Evolutionary conservation across 352 stramenopile species (phyloP), one percentile per base, ranked within the genome.

Genomic region (Phytophthora hybrid): DNA sequence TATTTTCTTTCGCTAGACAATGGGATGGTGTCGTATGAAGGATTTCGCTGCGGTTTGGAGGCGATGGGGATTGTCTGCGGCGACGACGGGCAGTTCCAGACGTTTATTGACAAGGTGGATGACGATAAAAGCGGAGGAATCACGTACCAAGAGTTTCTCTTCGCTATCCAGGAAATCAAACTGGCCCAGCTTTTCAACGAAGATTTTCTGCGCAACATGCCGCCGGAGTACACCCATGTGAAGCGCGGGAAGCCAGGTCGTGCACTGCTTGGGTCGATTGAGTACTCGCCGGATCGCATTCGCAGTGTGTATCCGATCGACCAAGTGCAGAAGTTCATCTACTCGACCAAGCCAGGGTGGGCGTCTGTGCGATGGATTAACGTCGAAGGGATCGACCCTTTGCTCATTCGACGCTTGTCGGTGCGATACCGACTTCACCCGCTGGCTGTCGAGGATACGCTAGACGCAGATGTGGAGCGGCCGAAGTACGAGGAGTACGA

Each of bases 401-500:
- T 97, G 3, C 61, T 90, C 47, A 80, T 97, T 55, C 79, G 90
- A 5, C 79, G 89, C 0, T 76, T 97, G 39, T 92, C 91, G 0
- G 91, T 97, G 19, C 87, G 90, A n/a, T 94, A 97, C 63, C 82
- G 89, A 23, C 74, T 97, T 41, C 91, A 97, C 31, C 91, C 91
- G 4, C 74, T 97, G 10, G 91, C 91, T 2, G 79, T 97, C 23
- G 89, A 97, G 74, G 90, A 97, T 46, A 89, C 82, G 0, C 59
- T 97, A 11, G 91, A 96, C 62, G 70, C 93, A 1, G 89, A 93
- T 46, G 79, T 87, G 5, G 86, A 94, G 61, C 83, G 91, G 0
- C 88, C 88, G 10, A 97, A 97, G 65, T 94, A 93, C 64, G 91
- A 97, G 44, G 79, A 88, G 46, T 97, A 95, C 70, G 88, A 97